phyloP scores from a whole-genome alignment of 768 basidiomycete genomes.

The Russula sp. region DNA sequence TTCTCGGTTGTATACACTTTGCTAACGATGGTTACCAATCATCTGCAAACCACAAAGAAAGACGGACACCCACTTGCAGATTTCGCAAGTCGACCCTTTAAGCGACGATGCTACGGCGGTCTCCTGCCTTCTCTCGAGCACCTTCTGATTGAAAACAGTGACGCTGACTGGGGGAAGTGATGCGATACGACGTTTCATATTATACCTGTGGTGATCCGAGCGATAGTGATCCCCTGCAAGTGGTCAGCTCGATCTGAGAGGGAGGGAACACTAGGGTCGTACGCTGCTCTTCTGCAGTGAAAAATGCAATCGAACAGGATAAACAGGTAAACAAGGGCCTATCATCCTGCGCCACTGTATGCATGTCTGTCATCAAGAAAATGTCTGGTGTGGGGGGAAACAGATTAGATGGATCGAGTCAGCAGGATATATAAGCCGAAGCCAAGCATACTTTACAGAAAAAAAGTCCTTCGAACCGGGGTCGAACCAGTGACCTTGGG shows the following conservation, averaged over 20 bases:
- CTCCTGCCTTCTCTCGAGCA: conserved; percentile 69
- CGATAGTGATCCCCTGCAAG: conserved; percentile 74
- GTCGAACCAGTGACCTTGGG: conserved; percentile 20
- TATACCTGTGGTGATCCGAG: conserved; percentile 95
- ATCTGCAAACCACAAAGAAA: not conserved
- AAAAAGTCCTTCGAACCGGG: conserved; percentile 20
- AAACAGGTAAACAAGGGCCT: conserved; percentile 70
- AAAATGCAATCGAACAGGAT: conserved; percentile 85
- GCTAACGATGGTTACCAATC: conserved; percentile 33
- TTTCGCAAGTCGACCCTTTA: conserved; percentile 56
- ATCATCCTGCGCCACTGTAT: conserved; percentile 17
- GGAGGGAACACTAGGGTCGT: conserved; percentile 26
- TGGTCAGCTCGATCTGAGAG: not conserved
- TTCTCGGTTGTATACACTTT: conserved; percentile 88
- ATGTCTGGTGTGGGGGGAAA: not conserved
- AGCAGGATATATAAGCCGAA: not conserved
- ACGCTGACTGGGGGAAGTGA: conserved; percentile 78
- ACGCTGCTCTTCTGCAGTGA: conserved; percentile 78
- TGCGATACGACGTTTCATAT: conserved; percentile 95
- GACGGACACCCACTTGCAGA: conserved; percentile 49
- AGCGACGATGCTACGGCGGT: conserved; percentile 59
- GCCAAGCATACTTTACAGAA: not conserved
- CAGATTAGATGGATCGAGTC: too few species aligned
- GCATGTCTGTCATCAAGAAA: conserved; percentile 16
- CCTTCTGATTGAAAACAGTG: conserved; percentile 78